Percentiles rank a stretch among this genome's conserved stretches.
phyloP scores from a whole-genome alignment of 2,329 filamentous ascomycete genomes.

The Fusarium sp. region DNA sequence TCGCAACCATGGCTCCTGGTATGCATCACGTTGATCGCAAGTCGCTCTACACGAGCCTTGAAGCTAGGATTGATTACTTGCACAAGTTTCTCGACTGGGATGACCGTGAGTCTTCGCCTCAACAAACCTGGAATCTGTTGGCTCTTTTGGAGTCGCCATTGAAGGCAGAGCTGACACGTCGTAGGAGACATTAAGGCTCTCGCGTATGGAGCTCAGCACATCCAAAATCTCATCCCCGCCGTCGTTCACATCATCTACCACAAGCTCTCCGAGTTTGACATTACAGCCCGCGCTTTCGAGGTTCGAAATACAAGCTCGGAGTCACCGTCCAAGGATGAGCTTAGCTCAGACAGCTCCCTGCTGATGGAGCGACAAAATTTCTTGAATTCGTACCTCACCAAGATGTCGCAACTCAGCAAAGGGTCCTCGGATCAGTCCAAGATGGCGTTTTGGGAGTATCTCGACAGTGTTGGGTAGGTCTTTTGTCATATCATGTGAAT shows the following conservation, averaged over 20 bases:
- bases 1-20: not conserved
- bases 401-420: conserved; percentile 22
- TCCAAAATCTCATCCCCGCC: conserved; percentile 24
- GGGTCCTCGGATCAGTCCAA: conserved; percentile 23
- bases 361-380: conserved; percentile 15
- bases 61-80: conserved; percentile 24
- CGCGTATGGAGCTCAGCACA: conserved; percentile 23
- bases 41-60: conserved; percentile 26
- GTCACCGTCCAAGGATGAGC: not conserved
- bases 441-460: conserved; percentile 29
- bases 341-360: conserved; percentile 12
- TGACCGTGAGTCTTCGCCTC: conserved; percentile 3
- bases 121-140: not conserved
- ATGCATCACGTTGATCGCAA: conserved; percentile 24
- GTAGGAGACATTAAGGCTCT: conserved; percentile 22
- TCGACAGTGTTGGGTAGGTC: conserved; percentile 25
- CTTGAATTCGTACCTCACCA: conserved; percentile 21
- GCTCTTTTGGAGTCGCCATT: not conserved
- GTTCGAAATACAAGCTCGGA: conserved; percentile 22
- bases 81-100: conserved; percentile 25
- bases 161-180: not conserved
- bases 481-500: not conserved
- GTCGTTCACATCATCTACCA: conserved; percentile 26
- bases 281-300: conserved; percentile 25
- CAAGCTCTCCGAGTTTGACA: conserved; percentile 29